Evolutionary conservation across 2,329 filamentous ascomycete genomes (phyloP).

Genomic region (Diaporthe vaccinii): DNA sequence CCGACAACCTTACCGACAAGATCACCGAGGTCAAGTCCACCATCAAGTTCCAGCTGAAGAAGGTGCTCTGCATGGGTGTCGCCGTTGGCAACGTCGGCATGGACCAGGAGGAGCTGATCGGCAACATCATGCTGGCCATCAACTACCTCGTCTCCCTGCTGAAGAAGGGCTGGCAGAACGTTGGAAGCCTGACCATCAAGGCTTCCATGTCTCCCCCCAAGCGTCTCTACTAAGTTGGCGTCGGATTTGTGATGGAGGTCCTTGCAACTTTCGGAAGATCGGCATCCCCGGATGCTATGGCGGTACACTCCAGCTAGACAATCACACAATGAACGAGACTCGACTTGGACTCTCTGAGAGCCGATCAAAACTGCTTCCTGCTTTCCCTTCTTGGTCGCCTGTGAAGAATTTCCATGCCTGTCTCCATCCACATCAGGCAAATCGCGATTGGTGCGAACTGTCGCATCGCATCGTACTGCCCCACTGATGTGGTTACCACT

Average conservation of each 20-base stretch:
- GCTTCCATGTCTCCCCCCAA: constrained; percentile 99
- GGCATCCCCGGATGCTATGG: not conserved
- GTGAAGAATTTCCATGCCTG: not conserved
- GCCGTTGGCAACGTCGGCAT: constrained; percentile 99
- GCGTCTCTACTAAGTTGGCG: constrained; percentile 85
- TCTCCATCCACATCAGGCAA: not conserved
- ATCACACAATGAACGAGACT: constrained; percentile 24
- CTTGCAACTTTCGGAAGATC: constrained; percentile 38
- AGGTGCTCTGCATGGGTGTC: constrained; percentile 99
- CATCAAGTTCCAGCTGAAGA: constrained; percentile 99
- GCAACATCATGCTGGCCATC: constrained; percentile 99
- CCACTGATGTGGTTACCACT: not conserved
- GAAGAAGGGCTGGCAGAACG: constrained; percentile 99
- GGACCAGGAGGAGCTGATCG: constrained; percentile 94
- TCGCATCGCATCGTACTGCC: constrained; percentile 3
- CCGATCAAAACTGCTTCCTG: not conserved
- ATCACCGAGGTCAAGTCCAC: constrained; percentile 99
- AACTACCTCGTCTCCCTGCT: constrained; percentile 99
- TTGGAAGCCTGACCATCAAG: constrained; percentile 99
- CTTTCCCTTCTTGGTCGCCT: not conserved
- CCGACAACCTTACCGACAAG: constrained; percentile 93
- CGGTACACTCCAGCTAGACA: constrained; percentile 20
- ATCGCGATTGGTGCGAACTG: constrained; percentile 28
- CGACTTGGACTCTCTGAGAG: constrained; percentile 24
- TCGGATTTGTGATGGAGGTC: constrained; percentile 22